Evolutionary conservation across 192 early-diverging fungal genomes (phyloP), one percentile per base, ranked within the genome.

Genomic region (Mortierella claussenii): DNA sequence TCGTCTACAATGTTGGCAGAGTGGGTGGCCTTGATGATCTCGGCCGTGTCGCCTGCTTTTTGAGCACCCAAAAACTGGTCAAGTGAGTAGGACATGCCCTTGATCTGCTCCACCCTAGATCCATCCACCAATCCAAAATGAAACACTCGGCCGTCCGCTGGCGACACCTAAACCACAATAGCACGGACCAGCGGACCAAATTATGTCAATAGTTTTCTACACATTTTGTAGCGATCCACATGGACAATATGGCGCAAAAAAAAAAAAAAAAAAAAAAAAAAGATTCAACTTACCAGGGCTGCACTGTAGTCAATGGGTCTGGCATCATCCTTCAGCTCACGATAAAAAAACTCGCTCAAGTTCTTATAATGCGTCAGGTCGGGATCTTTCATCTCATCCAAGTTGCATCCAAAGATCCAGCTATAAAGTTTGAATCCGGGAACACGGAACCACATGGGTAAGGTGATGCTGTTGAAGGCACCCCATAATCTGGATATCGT

Each of bases 401-500:
- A 78, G 59, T 96, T 93, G 80, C 96, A 98, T 49, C 88, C 90
- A 80, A 97, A 99, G 17, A 93, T 69, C 79, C 85, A 89, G 20
- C 92, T 88, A 61, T 99, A 99, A 2, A 91, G 34, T 40, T 78
- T 81, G 69, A 94, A 94, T 54, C 94, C 73, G 5, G 93, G 89
- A 3, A 59, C 76, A 34, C 98, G 91, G 49, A 97, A 82, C 60
- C 78, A 78, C 11, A 81, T 60, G 0, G 98, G 98, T 23, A 99
- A 88, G 21, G 90, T 94, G 44, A 85, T 83, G 21, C 84, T 87
- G 75, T 97, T 97, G 75, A 97, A 85, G 46, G 88, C 87, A 2
- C 98, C 98, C 90, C 96, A 98, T 24, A 94, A 68, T 47, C 96
- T 86, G 2, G 98, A 99, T 74, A 98, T 83, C 44, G 89, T 85